These are phyloP conservation scores for Cajanus cajan DNA, from an alignment of 306 rosid species.

Conservation along the genomic window DNA sequence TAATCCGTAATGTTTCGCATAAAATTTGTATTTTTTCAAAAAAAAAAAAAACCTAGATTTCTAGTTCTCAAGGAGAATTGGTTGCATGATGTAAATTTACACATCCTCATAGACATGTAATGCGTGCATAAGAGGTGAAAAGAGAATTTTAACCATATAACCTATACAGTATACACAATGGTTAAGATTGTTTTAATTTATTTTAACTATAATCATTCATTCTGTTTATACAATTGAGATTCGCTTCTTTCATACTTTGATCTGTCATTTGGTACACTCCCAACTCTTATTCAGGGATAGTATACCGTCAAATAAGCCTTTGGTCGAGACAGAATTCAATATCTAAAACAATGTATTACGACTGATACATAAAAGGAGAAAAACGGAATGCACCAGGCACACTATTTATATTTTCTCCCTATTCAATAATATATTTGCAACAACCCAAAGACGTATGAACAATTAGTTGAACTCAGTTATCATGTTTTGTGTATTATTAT, in stretches of 20 bases:
- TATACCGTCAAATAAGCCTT: neutral
- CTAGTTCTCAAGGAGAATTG: neutral
- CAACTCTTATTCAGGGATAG: neutral
- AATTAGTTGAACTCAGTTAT: too few relatives aligned
- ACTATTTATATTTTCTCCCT: too few relatives aligned
- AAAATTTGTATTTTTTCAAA: neutral
- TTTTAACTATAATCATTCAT: neutral
- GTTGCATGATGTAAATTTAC: neutral
- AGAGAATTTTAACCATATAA: neutral
- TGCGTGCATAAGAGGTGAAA: neutral
- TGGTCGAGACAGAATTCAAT: neutral
- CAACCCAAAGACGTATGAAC: too few relatives aligned
- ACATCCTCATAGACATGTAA: neutral
- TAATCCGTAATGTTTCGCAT: neutral
- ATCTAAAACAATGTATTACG: constrained; percentile 10
- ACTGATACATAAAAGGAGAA: constrained; percentile 29
- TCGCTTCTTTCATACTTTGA: neutral
- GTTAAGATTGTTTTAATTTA: neutral
- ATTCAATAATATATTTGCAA: too few relatives aligned
- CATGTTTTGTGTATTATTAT: too few relatives aligned
- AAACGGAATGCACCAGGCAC: constrained; percentile 28
- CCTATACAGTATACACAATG: neutral
- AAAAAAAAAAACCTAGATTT: too few relatives aligned
- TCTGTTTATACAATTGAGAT: neutral
- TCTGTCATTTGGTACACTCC: neutral